Percentiles rank a stretch among this genome's conserved stretches.
phyloP scores from a whole-genome alignment of 352 stramenopile species.

The Pythium myriotylum region DNA sequence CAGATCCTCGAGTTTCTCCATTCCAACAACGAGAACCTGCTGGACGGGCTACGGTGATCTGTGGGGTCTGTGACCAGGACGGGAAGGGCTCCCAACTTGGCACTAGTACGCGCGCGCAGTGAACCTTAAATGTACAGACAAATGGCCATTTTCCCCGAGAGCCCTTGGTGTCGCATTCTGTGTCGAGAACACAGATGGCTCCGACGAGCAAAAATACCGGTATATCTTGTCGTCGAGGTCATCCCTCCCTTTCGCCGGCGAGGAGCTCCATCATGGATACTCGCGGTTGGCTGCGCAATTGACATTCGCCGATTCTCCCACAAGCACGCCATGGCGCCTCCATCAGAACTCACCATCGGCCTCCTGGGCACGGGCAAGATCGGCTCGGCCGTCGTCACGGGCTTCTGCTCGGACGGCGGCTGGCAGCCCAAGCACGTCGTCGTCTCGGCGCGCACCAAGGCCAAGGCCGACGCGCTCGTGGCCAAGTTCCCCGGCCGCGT shows the following conservation, averaged over 20 bases:
- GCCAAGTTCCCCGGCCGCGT: constrained; percentile 70
- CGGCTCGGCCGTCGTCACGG: constrained; percentile 78
- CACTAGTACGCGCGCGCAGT: background rate
- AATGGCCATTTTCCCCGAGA: no score
- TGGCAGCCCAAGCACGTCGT: constrained; percentile 77
- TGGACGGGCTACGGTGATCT: constrained; percentile 36
- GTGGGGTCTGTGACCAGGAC: constrained; percentile 2
- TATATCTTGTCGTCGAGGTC: background rate
- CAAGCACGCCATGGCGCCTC: constrained; percentile 45
- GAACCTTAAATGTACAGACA: background rate
- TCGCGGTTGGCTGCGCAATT: background rate
- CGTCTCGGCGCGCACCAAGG: constrained; percentile 71
- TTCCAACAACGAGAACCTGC: constrained; percentile 26
- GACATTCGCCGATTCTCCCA: background rate
- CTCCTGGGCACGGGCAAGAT: constrained; percentile 88
- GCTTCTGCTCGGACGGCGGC: constrained; percentile 77
- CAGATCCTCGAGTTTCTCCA: constrained; percentile 77
- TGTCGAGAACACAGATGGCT: constrained; percentile 6
- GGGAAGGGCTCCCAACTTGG: constrained; percentile 13
- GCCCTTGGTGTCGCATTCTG: constrained; percentile 6
- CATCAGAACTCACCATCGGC: constrained; percentile 62
- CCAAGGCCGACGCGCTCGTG: constrained; percentile 76
- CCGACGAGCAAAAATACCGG: constrained; percentile 2
- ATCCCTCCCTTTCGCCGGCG: constrained; percentile 5
- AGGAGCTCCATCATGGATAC: background rate